Conservation (phyloP, 2,329 filamentous ascomycete species). For the Ceratocystis cubensis region DNA sequence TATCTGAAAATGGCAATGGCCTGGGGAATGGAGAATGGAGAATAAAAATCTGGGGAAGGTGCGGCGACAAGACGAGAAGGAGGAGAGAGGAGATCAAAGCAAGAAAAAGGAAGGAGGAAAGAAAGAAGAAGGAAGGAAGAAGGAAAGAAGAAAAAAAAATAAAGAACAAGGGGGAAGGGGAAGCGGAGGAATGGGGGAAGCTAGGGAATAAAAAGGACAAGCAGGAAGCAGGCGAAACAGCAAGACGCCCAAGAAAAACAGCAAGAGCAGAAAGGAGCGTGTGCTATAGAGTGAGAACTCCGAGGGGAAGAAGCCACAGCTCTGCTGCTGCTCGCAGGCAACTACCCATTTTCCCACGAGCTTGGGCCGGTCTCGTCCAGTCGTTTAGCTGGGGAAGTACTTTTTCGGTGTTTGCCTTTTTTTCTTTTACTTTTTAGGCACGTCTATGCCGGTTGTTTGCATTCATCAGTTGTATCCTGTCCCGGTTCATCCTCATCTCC, state of each 20-base stretch:
- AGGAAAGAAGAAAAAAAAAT: slow-evolving; percentile 10
- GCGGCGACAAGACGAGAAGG: background rate
- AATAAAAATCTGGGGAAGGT: slow-evolving; percentile 12
- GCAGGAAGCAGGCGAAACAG: background rate
- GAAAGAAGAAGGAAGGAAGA: slow-evolving; percentile 5
- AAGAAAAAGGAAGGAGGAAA: slow-evolving; percentile 1
- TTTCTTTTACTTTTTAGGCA: background rate
- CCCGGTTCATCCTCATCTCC: background rate
- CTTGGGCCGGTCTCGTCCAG: background rate
- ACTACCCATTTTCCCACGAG: background rate
- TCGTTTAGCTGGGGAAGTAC: background rate
- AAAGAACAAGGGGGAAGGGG: background rate
- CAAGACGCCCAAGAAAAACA: background rate
- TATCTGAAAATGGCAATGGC: slow-evolving; percentile 2
- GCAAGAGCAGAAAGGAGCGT: background rate
- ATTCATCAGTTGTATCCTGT: background rate
- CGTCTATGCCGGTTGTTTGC: background rate
- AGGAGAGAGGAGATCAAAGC: slow-evolving; percentile 3
- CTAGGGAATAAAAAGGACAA: slow-evolving; percentile 9
- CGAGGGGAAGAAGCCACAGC: slow-evolving; percentile 4
- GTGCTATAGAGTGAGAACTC: background rate
- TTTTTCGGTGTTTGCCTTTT: background rate
- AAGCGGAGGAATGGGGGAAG: background rate
- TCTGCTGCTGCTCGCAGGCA: background rate
- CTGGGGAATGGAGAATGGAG: slow-evolving; percentile 4